A percentile compares a stretch with the other conserved stretches of the same genome.
Evolutionary conservation across 257 asterid genomes (phyloP).

Genomic region (Jasminum sambac): DNA sequence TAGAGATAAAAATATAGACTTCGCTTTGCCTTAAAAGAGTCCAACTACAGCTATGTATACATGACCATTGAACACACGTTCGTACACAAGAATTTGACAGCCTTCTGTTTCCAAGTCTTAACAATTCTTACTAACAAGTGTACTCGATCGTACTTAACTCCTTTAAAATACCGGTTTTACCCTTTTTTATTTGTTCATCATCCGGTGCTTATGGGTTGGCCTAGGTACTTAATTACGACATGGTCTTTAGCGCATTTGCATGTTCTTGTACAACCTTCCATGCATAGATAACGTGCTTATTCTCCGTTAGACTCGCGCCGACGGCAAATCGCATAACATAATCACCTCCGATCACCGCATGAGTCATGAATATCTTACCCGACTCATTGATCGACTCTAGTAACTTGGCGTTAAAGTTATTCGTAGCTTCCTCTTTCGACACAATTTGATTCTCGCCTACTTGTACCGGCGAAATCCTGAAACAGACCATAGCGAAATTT

Average conservation of each 20-base stretch:
- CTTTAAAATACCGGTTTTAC: too few relatives aligned
- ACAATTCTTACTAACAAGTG: too few relatives aligned
- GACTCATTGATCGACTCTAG: slow-evolving; percentile 59
- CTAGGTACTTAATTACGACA: slow-evolving; percentile 21
- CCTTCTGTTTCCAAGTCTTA: too few relatives aligned
- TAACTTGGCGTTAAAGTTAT: slow-evolving; percentile 46
- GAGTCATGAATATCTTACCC: slow-evolving; percentile 65
- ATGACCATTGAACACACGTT: too few relatives aligned
- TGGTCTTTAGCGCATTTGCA: slow-evolving; percentile 41
- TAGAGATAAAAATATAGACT: too few relatives aligned
- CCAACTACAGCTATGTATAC: too few relatives aligned
- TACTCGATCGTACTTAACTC: too few relatives aligned
- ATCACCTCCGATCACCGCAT: slow-evolving; percentile 65
- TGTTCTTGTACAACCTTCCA: slow-evolving; percentile 71
- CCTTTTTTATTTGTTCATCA: too few relatives aligned
- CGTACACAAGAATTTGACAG: too few relatives aligned
- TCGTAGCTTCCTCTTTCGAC: slow-evolving; percentile 39
- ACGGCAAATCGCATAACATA: slow-evolving; percentile 59
- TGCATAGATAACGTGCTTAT: slow-evolving; percentile 57
- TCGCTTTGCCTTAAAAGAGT: too few relatives aligned
- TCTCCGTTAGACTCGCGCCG: slow-evolving; percentile 61
- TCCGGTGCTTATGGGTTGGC: too few relatives aligned
- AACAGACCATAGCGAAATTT: slow-evolving; percentile 69
- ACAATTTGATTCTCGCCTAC: slow-evolving; percentile 22
- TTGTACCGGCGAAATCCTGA: slow-evolving; percentile 49